Base-by-base conservation (phyloP, 345 rosid species). In the Noccaea caerulescens region DNA sequence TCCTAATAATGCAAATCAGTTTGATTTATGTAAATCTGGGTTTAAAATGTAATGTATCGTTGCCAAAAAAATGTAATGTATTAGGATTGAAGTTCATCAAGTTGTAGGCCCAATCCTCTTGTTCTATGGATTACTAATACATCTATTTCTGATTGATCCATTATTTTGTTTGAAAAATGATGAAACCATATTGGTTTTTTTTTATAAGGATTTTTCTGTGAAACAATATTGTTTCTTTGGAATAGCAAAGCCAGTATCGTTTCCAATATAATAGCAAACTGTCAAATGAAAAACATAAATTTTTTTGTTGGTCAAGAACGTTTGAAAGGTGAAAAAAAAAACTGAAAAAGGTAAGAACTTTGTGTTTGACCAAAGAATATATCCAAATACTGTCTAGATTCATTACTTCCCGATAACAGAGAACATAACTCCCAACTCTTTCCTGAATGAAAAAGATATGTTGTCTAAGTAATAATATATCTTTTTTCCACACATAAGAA, bases 381-480 rank as follows among this genome's bases (percentile, higher is more conserved):
- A 11, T 27, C 41, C 61, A 39, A 52, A 39, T 62, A 53, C 63
- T 33, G 76, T 53, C 76, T 46, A 62, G 45, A 63, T 72, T 54
- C 63, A 72, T 72, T 44, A 13, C 49, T 46, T 63, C 63, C 18
- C 20, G 36, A 53, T 42, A 46, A 43, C 38, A 60, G 41, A 54
- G 69, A 54, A 54, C 33, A 53, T 18, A 54, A 16, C 56, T 52
- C 43, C 13, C 13, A 10, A 16, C 69, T 52, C n/a, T 20, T 27
- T 41, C 27, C 27, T 14, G 12, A 25, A 23, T 60, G 27, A 44
- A 8, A 27, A 25, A n/a, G n/a, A 60, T 60, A 41, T 60, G 51
- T 13, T 27, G 51, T 60, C 38, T 60, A 37, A 12, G 12, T 42
- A 38, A 20, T 13, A 45, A 14, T 58, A 10, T 27, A 69, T 58